Base-by-base conservation (phyloP, 192 early-diverging fungal genomes). In the Coemansia sp. region DNA sequence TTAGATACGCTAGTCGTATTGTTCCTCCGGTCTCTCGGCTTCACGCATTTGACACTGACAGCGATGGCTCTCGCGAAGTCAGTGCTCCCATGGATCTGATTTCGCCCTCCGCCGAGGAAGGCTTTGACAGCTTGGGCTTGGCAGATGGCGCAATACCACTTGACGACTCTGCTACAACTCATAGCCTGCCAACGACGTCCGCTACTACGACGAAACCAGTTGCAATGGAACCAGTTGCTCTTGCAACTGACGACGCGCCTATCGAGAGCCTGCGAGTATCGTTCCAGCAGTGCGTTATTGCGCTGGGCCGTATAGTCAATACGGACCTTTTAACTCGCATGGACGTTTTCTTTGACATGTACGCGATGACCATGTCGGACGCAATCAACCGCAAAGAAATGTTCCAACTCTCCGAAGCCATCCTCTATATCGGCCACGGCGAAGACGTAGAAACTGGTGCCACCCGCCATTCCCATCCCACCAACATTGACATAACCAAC, bases 271-370 rank as follows among this genome's bases (percentile, higher is more conserved):
- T 78, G 15, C 72, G 82, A n/a, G 72, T 95, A 32, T 85, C 89
- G 20, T 87, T 96, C 43, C 89, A 92, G 70, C 90, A 94, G 39
- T 83, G 92, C 39, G 90, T 97, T 5, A 79, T 81, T 16, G 95
- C 91, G 9, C 81, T 97, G 35, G 89, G 89, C 10, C 78, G 90
- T 56, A 83, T 93, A 24, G 87, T 93, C 52, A 86, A 89, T 68
- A 84, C 87, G 20, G 95, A 95, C 61, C 67, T 95, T 63, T 87
- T 93, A 76, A 89, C 86, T 1, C 86, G 87, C 1, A 89, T 95
- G 70, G 86, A 88, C 29, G 73, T 91, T 35, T 96, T 97, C 65
- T 98, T 95, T 69, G 84, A 88, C 16, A 73, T 96, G 61, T 93
- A 94, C 68, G 92, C 93, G 68, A 65, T 80, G 24, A 85, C 93